Evolutionary conservation across 306 rosid species (phyloP).

Genomic region (Quercus berberidifolia): DNA sequence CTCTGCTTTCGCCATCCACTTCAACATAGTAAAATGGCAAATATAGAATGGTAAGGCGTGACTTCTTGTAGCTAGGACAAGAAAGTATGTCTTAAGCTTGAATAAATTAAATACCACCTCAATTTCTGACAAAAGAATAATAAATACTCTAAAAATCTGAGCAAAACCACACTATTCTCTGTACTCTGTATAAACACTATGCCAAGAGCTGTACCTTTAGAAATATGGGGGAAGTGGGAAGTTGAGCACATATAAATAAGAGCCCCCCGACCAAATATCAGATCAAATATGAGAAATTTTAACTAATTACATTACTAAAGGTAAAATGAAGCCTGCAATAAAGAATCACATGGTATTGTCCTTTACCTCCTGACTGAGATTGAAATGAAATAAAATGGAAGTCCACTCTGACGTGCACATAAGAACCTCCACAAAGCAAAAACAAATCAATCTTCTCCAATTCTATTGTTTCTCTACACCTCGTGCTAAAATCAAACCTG

Average conservation of each 20-base stretch:
- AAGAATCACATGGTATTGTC: slow-evolving; percentile 1
- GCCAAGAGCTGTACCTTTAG: neutral
- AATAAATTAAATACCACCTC: neutral
- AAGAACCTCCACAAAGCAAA: slow-evolving; percentile 23
- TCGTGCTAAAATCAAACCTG: slow-evolving; percentile 38
- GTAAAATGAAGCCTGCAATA: slow-evolving; percentile 22
- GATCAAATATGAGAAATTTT: neutral
- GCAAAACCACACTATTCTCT: slow-evolving; percentile 6
- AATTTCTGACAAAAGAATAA: slow-evolving; percentile 22
- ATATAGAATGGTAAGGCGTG: too few relatives aligned
- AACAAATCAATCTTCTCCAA: slow-evolving; percentile 13
- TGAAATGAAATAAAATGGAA: slow-evolving; percentile 29
- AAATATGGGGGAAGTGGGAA: neutral
- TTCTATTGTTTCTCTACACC: slow-evolving; percentile 17
- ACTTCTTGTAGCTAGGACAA: neutral
- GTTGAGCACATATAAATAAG: neutral
- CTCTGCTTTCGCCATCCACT: too few relatives aligned
- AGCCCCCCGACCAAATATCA: slow-evolving; percentile 1
- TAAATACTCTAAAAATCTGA: slow-evolving; percentile 7
- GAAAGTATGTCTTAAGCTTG: neutral
- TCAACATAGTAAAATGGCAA: too few relatives aligned
- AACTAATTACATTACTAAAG: slow-evolving; percentile 47
- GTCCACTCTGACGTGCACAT: slow-evolving; percentile 6
- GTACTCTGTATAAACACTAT: neutral
- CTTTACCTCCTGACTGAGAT: slow-evolving; percentile 19